These are phyloP conservation scores for Pittosporum tobira DNA, from an alignment of 129 eudicot genomes.

Conservation along the genomic window DNA sequence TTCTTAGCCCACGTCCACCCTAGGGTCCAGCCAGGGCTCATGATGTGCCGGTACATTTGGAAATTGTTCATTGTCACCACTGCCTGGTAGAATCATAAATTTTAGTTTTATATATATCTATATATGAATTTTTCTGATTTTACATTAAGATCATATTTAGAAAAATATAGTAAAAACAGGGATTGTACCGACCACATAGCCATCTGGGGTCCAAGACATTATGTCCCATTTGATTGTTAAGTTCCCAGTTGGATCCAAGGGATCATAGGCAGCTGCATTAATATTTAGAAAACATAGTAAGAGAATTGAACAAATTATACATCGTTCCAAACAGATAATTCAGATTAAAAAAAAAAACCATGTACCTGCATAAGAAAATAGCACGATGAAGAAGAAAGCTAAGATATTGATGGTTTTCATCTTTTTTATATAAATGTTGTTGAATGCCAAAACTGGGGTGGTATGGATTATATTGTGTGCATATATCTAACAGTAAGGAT, in stretches of 20 bases:
- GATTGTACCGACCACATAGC: slow-evolving; percentile 46
- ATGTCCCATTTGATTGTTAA: slow-evolving; percentile 83
- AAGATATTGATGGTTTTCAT: slow-evolving; percentile 35
- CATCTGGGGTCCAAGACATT: slow-evolving; percentile 76
- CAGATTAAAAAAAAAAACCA: not conserved
- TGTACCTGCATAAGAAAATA: slow-evolving; percentile 37
- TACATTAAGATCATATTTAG: too few species aligned
- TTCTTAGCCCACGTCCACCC: slow-evolving; percentile 99
- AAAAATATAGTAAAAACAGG: not conserved
- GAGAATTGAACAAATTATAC: not conserved
- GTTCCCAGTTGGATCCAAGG: slow-evolving; percentile 78
- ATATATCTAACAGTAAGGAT: not conserved
- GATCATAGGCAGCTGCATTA: slow-evolving; percentile 73
- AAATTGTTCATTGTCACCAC: slow-evolving; percentile 73
- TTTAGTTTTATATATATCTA: not conserved
- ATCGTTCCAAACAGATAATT: not conserved
- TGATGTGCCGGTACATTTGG: slow-evolving; percentile 79
- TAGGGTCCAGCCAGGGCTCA: slow-evolving; percentile 88
- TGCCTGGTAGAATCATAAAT: slow-evolving; percentile 42
- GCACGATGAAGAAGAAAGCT: slow-evolving; percentile 26
- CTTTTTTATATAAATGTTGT: not conserved
- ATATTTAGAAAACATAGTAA: not conserved
- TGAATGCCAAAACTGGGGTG: too few species aligned
- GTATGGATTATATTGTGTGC: not conserved
- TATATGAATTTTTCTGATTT: not conserved